These are phyloP conservation scores for Phytophthora boehmeriae DNA, from an alignment of 352 stramenopile genomes.

Conservation along the genomic window DNA sequence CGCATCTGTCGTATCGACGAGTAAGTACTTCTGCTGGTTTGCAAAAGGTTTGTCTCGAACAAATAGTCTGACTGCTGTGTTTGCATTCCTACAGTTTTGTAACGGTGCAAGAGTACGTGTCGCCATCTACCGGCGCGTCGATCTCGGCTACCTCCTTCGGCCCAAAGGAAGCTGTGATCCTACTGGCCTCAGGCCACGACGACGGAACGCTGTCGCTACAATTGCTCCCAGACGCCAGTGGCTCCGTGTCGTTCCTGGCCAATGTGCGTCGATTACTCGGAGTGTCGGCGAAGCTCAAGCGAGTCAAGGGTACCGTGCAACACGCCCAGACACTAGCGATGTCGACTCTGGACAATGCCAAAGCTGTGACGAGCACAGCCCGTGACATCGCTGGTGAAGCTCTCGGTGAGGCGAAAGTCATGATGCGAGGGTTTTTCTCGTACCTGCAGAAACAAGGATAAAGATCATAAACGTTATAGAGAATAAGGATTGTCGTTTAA, in stretches of 20 bases:
- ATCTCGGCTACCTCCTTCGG: constrained; percentile 74
- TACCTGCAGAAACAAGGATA: constrained; percentile 65
- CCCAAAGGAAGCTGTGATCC: constrained; percentile 78
- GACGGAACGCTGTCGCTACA: constrained; percentile 82
- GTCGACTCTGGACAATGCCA: constrained; percentile 82
- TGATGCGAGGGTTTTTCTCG: constrained; percentile 76
- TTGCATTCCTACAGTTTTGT: constrained; percentile 50
- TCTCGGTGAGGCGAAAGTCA: constrained; percentile 82
- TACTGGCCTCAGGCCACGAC: constrained; percentile 67
- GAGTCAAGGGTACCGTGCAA: constrained; percentile 87
- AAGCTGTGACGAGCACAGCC: constrained; percentile 82
- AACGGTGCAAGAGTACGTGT: constrained; percentile 76
- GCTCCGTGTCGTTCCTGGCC: constrained; percentile 74
- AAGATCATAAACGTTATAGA: constrained; percentile 13
- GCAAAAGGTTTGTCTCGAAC: neutral
- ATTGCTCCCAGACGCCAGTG: constrained; percentile 81
- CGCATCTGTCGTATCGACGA: constrained; percentile 82
- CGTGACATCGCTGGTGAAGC: constrained; percentile 87
- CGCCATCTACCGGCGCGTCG: constrained; percentile 33
- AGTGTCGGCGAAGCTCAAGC: constrained; percentile 85
- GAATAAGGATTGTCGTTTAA: neutral
- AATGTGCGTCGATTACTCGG: constrained; percentile 77
- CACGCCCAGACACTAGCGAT: constrained; percentile 87
- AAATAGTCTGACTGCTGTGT: constrained; percentile 3
- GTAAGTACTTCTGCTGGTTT: constrained; percentile 43